Evolutionary conservation across 2,329 filamentous ascomycete species (phyloP).

Genomic region (Botrytis cinerea): DNA sequence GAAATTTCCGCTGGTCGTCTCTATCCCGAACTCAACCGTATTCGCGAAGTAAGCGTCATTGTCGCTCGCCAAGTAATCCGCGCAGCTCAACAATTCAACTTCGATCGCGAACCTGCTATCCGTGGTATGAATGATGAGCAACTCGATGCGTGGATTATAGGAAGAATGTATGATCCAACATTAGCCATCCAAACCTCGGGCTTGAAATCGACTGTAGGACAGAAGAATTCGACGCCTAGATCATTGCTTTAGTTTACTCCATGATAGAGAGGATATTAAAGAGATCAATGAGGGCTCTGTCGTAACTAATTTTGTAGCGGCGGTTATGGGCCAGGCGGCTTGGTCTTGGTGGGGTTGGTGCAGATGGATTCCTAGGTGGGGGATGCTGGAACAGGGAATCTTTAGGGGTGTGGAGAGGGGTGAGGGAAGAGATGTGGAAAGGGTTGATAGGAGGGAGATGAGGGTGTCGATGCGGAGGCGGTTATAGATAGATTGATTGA

Average conservation of each 20-base stretch:
- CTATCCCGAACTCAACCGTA: constrained; percentile 72
- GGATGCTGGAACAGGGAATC: not conserved
- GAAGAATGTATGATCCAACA: constrained; percentile 73
- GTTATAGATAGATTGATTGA: not conserved
- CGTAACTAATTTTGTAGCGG: not conserved
- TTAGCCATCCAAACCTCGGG: constrained; percentile 4
- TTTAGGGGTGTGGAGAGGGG: not conserved
- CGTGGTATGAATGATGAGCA: constrained; percentile 47
- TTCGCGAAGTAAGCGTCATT: constrained; percentile 72
- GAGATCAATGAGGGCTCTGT: constrained; percentile 15
- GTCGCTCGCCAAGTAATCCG: constrained; percentile 76
- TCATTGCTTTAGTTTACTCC: constrained; percentile 15
- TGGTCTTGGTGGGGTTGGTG: constrained; percentile 16
- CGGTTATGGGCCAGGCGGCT: not conserved
- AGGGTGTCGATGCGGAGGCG: not conserved
- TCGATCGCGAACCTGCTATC: constrained; percentile 66
- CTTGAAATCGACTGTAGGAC: constrained; percentile 5
- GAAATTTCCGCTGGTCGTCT: constrained; percentile 58
- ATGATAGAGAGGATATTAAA: not conserved
- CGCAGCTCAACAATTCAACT: constrained; percentile 65
- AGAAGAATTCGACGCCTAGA: constrained; percentile 14
- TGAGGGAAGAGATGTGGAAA: not conserved
- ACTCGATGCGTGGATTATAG: constrained; percentile 65
- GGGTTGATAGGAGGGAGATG: not conserved
- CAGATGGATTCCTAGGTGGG: constrained; percentile 19